A percentile compares a stretch with the other conserved stretches of the same genome.
phyloP scores from a whole-genome alignment of 2,329 filamentous ascomycete genomes.

The Colletotrichum falcatum region DNA sequence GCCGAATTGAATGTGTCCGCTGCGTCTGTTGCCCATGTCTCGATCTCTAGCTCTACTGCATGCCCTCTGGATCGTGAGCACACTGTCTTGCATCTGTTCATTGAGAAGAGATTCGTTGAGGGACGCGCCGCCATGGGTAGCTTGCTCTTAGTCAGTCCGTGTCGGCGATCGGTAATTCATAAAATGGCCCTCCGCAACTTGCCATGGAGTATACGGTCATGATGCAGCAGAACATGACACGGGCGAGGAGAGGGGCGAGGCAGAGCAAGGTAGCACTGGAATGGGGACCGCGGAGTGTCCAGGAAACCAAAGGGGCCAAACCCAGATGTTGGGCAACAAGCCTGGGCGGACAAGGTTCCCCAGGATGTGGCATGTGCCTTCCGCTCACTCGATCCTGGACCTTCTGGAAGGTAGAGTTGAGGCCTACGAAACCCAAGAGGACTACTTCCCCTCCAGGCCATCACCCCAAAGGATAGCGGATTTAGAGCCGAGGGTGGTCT shows the following conservation, averaged over 20 bases:
- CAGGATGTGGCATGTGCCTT: slow-evolving; percentile 17
- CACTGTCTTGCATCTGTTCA: neutral
- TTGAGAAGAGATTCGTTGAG: neutral
- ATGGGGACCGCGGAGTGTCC: neutral
- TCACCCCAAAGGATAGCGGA: slow-evolving; percentile 8
- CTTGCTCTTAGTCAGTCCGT: slow-evolving; percentile 3
- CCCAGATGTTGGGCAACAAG: neutral
- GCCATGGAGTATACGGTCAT: neutral
- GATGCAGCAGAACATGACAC: slow-evolving; percentile 10
- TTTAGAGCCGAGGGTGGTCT: slow-evolving; percentile 11
- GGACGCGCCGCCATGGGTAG: slow-evolving; percentile 4
- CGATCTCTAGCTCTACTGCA: slow-evolving; percentile 19
- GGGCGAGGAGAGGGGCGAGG: slow-evolving; percentile 1
- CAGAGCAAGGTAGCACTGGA: neutral
- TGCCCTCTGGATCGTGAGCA: slow-evolving; percentile 25
- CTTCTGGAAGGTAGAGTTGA: neutral
- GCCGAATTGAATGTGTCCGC: slow-evolving; percentile 27
- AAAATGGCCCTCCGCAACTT: neutral
- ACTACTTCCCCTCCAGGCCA: slow-evolving; percentile 14
- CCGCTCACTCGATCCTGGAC: neutral
- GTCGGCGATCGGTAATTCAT: slow-evolving; percentile 33
- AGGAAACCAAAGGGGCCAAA: neutral
- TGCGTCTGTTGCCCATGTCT: slow-evolving; percentile 1
- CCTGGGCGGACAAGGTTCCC: slow-evolving; percentile 26
- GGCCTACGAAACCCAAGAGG: slow-evolving; percentile 20